Evolutionary conservation across 192 early-diverging fungal species (phyloP), one percentile per base, ranked within the genome.

Genomic region (Mortierella claussenii): DNA sequence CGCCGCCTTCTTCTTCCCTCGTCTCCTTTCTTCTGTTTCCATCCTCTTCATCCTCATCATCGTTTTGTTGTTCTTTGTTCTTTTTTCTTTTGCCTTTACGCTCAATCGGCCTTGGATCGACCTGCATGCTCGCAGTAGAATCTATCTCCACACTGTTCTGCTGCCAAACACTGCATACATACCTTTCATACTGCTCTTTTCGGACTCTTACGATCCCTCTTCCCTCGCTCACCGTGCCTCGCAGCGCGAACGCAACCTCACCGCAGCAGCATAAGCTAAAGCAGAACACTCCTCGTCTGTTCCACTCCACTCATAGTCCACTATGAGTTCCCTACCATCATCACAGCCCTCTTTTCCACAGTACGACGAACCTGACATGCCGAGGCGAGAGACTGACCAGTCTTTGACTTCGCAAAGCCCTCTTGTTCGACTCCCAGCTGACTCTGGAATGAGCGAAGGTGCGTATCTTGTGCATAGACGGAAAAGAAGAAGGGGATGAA

Each of bases 381-480:
- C 42, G 17, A 54, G 44, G 33, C 18, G 59, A 26, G 53, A 61
- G 5, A 62, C 68, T 15, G 53, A 15, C 24, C 12, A 32, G 7
- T 50, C 68, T n/a, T 62, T 53, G 10, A 24, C 32, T 9, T 65
- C 62, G 13, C 70, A 64, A 23, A 59, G 55, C 47, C 62, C 55
- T 28, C 31, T 59, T 7, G 62, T 60, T 9, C 62, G 60, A 9
- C 55, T 49, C 24, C 18, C 44, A 24, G 24, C 36, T 24, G 33
- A 58, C 20, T 51, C 47, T 26, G 33, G 69, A 30, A 63, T 58
- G 40, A 61, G 33, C 18, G 58, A 60, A 60, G 71, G 71, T 76
- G 42, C 31, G 55, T 67, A n/a, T n/a, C n/a, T n/a, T n/a, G n/a
- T n/a, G n/a, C n/a, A n/a, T n/a, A n/a, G n/a, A n/a, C n/a, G n/a